Base-by-base conservation (phyloP, 768 basidiomycete genomes). In the Hypsizygus marmoreus region DNA sequence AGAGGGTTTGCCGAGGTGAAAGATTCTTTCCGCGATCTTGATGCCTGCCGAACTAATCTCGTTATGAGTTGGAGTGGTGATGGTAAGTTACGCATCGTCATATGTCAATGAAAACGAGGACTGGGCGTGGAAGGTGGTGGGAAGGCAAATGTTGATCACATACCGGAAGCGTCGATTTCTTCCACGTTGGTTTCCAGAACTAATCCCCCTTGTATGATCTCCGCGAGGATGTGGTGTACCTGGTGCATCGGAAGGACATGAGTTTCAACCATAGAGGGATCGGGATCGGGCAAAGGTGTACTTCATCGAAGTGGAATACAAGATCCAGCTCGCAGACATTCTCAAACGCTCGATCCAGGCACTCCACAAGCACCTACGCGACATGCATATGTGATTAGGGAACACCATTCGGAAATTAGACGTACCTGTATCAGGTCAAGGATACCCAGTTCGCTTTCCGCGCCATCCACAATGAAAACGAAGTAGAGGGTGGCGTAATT, bases 281-380 rank as follows among this genome's bases (percentile, higher is more conserved):
- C 9, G 24, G 23, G 42, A 34, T 8, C 7, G 20, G 36, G 38
- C 9, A 13, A 8, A 39, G 24, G 54, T 77, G 24, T 55, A 91
- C 95, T 77, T 98, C 94, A 64, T 98, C 97, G 59, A 97, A 99
- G 65, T 97, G 95, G 66, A 98, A 99, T 40, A 99, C 95, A 10
- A 99, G 77, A 65, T 99, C 97, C 34, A 99, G 74, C 66, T 99
- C 97, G 68, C 97, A 98, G 0, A 99, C 97, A 59, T 97, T 98
- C 73, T 97, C 93, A 62, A 98, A 99, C 12, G 92, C 85, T 28
- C 93, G 77, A 67, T 99, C 97, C 26, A 99, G 76, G 3, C 91
- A 87, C 71, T 99, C 97, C 47, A 99, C 97, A 59, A 99, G 93
- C 13, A 99, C 97, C 95, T 95, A 51, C 8, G 47, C 6, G 26